Percentiles rank a stretch among this genome's conserved stretches.
Conservation (phyloP, 306 rosid species). For the Citrullus mucosospermus region DNA sequence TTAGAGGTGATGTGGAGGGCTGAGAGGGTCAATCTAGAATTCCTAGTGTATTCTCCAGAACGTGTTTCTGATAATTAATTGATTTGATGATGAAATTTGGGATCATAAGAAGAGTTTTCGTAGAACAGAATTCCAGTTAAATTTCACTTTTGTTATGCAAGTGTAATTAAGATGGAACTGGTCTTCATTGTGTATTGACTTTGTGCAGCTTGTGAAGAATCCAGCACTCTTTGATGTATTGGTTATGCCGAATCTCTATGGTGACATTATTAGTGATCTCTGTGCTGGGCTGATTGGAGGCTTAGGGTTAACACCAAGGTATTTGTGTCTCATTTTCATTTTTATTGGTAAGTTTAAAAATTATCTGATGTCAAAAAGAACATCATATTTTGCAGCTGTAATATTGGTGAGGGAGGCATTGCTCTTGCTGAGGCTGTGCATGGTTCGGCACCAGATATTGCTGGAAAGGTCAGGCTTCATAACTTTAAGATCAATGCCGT, state of each 20-base stretch:
- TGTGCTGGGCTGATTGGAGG: constrained; percentile 99
- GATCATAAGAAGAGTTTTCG: neutral
- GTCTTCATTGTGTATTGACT: constrained; percentile 3
- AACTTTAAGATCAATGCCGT: neutral
- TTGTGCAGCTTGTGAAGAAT: constrained; percentile 89
- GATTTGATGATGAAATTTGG: neutral
- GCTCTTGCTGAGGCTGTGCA: constrained; percentile 99
- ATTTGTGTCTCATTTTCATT: neutral
- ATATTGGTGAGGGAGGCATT: constrained; percentile 96
- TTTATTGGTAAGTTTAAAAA: neutral
- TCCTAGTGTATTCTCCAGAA: neutral
- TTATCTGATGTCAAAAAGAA: constrained; percentile 14
- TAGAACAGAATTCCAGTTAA: neutral
- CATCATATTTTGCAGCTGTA: constrained; percentile 42
- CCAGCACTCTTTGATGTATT: constrained; percentile 89
- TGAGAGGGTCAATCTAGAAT: neutral
- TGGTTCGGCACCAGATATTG: constrained; percentile 99
- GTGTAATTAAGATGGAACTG: constrained; percentile 2
- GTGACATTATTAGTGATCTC: constrained; percentile 97
- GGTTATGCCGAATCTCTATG: constrained; percentile 99
- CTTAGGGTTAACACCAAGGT: constrained; percentile 96
- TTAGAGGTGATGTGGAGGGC: neutral
- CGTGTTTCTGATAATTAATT: neutral
- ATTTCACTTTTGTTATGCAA: neutral
- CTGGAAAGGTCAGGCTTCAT: constrained; percentile 71